Base-by-base conservation (phyloP, 2,329 filamentous ascomycete genomes). In the Penicillium sp. region DNA sequence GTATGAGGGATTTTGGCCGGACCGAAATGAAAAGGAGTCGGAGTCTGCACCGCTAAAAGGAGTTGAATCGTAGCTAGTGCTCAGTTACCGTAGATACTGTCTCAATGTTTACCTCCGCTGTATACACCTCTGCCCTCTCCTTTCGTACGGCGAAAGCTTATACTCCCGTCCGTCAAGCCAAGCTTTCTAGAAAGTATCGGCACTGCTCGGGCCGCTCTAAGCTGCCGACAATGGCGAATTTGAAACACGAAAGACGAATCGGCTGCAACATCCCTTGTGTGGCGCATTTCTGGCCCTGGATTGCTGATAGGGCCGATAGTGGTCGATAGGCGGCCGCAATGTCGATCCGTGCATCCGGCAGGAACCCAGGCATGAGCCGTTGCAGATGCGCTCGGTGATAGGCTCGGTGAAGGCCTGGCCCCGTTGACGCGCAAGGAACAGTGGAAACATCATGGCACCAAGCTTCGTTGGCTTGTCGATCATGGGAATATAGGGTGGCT, bases 141-240 rank as follows among this genome's bases (percentile, higher is more conserved):
- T n/a, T 10, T 11, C 11, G 10, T 20, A 18, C n/a, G 14, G 25
- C 38, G 22, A 18, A 16, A 31, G 22, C 25, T 25, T 24, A 44
- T 25, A 39, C 16, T 38, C 20, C 14, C 5, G 14, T 22, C n/a
- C 16, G 9, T 39, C 13, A 36, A 35, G 51, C 54, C 45, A 56
- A 54, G 48, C 16, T 47, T 56, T 48, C 46, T 38, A 51, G 54
- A 56, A 55, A 40, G 28, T 9, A 46, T 44, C 43, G n/a, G 22
- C 30, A 44, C 27, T 35, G 38, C 16, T 30, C 27, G 42, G 25
- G 28, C 42, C 42, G 42, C 16, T 18, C 10, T 2, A 2, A 20
- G 4, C 11, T 22, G 14, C 16, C n/a, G 28, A 8, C 11, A 31
- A n/a, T 43, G 11, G n/a, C 27, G n/a, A 31, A 33, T 36, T 48